These are phyloP conservation scores for Noccaea bulbosa DNA, from an alignment of 345 rosid genomes.

Conservation along the genomic window DNA sequence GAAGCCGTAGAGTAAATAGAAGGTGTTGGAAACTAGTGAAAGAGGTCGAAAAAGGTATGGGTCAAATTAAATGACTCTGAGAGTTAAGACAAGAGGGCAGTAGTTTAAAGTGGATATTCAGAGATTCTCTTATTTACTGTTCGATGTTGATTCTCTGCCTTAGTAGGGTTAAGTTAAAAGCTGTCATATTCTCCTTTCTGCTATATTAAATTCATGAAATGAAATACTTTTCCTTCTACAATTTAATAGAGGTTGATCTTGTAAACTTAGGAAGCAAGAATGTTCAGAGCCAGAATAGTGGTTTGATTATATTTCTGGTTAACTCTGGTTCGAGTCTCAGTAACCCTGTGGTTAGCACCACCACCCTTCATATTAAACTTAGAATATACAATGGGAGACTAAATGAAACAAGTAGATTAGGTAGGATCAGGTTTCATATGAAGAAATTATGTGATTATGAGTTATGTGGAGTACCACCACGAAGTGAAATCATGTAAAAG, in stretches of 20 bases:
- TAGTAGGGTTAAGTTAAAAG: constrained; percentile 26
- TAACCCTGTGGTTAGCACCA: background rate
- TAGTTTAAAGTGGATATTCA: constrained; percentile 53
- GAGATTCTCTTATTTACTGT: constrained; percentile 52
- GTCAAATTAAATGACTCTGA: constrained; percentile 45
- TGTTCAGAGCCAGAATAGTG: constrained; percentile 10
- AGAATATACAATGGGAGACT: background rate
- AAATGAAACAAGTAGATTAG: constrained; percentile 6
- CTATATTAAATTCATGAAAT: constrained; percentile 12
- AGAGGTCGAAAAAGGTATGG: constrained; percentile 68
- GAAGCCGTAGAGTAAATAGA: constrained; percentile 36
- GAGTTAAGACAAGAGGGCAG: constrained; percentile 56
- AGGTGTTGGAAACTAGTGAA: constrained; percentile 30
- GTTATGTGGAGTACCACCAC: background rate
- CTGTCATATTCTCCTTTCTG: constrained; percentile 32
- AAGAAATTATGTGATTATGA: background rate
- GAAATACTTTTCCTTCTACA: background rate
- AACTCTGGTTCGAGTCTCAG: background rate
- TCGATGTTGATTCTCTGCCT: constrained; percentile 41
- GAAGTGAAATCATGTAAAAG: background rate
- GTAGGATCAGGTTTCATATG: constrained; percentile 4
- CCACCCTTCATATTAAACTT: constrained; percentile 1
- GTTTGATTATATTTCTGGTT: background rate
- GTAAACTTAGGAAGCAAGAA: constrained; percentile 18
- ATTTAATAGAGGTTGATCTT: background rate